Conservation (phyloP, 768 basidiomycete species). For the Mycena crocata region DNA sequence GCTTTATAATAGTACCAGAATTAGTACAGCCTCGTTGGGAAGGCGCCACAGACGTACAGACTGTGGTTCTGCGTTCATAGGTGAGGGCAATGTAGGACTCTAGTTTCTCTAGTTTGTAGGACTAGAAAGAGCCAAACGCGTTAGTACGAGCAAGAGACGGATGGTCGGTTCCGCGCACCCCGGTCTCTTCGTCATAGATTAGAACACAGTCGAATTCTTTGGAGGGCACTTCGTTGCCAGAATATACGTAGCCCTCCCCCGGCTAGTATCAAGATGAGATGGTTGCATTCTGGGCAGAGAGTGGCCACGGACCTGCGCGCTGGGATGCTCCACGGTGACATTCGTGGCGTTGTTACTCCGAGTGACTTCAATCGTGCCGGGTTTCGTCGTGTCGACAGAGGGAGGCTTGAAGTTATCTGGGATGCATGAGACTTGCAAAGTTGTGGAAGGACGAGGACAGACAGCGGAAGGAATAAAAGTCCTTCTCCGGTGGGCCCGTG, state of each 20-base stretch:
- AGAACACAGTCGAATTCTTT: constrained; percentile 83
- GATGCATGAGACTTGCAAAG: not conserved
- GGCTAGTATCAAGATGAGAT: constrained; percentile 46
- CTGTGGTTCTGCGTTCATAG: constrained; percentile 58
- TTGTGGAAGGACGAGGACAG: constrained; percentile 41
- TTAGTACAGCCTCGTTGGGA: constrained; percentile 24
- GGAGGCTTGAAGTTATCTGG: constrained; percentile 83
- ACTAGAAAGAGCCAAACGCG: constrained; percentile 52
- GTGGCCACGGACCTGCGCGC: constrained; percentile 63
- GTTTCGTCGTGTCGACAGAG: constrained; percentile 72
- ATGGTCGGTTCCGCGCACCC: constrained; percentile 55
- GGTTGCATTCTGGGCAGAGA: constrained; percentile 2
- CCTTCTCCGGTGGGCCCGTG: constrained; percentile 67
- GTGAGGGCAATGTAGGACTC: constrained; percentile 71
- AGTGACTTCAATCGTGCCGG: constrained; percentile 74
- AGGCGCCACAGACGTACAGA: constrained; percentile 7
- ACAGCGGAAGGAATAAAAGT: constrained; percentile 87
- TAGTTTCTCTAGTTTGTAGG: constrained; percentile 79
- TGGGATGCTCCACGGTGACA: constrained; percentile 74
- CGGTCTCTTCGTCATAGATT: constrained; percentile 81
- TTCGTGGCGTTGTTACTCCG: constrained; percentile 62
- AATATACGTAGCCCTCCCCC: constrained; percentile 66
- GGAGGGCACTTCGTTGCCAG: constrained; percentile 66
- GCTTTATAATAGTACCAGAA: constrained; percentile 20
- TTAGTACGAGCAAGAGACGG: constrained; percentile 13